phyloP scores from a whole-genome alignment of 129 eudicot genomes.

The Kitagawia praeruptora region DNA sequence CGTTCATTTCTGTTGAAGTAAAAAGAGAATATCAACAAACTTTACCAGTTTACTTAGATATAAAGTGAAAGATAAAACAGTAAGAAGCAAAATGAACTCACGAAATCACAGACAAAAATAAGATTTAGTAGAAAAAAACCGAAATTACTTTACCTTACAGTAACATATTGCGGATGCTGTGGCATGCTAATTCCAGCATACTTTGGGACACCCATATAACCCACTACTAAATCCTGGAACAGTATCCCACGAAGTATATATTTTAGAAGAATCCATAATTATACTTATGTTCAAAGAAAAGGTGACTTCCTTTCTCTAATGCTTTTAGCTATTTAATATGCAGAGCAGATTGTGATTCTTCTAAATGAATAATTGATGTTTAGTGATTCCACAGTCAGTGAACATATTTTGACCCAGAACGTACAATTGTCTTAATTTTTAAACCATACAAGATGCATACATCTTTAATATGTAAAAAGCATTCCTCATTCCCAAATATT shows the following conservation, averaged over 20 bases:
- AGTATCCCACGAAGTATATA: neutral
- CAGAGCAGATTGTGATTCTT: neutral
- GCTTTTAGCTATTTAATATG: neutral
- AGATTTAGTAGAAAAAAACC: neutral
- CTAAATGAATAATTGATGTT: neutral
- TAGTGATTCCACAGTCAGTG: neutral
- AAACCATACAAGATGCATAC: neutral
- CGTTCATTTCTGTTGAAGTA: constrained; percentile 64
- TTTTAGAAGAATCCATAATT: neutral
- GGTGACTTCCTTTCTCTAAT: neutral
- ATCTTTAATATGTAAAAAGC: neutral
- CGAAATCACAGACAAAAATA: neutral
- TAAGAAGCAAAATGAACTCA: neutral
- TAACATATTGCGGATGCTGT: constrained; percentile 94
- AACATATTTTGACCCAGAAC: neutral
- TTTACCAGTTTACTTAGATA: neutral
- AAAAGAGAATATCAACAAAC: constrained; percentile 5
- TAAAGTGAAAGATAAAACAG: neutral
- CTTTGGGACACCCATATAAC: constrained; percentile 99
- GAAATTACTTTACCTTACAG: constrained; percentile 58
- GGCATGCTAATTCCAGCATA: constrained; percentile 91
- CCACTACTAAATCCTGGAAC: constrained; percentile 90
- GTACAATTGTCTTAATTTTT: neutral
- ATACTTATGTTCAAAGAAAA: neutral
- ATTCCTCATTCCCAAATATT: neutral